A percentile compares a stretch with the other conserved stretches of the same genome.
Evolutionary conservation across 2,329 filamentous ascomycete species (phyloP).

Genomic region (Parafenestella ontariensis): DNA sequence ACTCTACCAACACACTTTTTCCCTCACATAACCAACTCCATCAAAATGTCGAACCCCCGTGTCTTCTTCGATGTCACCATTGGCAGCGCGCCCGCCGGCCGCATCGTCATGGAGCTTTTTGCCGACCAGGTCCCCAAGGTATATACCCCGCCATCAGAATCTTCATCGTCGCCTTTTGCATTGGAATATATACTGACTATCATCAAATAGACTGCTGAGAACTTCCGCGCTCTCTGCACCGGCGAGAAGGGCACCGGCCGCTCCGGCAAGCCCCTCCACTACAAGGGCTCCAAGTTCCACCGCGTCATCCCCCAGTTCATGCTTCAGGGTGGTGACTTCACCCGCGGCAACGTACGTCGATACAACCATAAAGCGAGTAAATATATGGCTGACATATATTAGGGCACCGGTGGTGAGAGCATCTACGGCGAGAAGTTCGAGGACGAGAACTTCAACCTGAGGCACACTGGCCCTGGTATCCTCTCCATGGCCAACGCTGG

Average conservation of each 20-base stretch:
- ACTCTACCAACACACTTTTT: conserved; percentile 18
- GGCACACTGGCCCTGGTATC: conserved; percentile 92
- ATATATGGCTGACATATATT: conserved; percentile 14
- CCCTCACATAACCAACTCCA: conserved; percentile 17
- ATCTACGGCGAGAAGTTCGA: conserved; percentile 98
- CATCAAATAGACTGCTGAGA: conserved; percentile 76
- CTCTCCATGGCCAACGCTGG: conserved; percentile 96
- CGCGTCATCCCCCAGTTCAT: conserved; percentile 98
- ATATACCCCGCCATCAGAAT: conserved; percentile 31
- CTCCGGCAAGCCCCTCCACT: conserved; percentile 84
- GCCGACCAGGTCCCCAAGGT: conserved; percentile 70
- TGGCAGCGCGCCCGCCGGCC: conserved; percentile 73
- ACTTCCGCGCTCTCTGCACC: conserved; percentile 92
- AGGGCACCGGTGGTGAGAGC: conserved; percentile 79
- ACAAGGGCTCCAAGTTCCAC: conserved; percentile 91
- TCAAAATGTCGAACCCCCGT: conserved; percentile 59
- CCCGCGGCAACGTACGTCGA: conserved; percentile 79
- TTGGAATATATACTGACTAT: conserved; percentile 14
- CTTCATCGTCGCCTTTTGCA: conserved; percentile 7
- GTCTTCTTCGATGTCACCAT: conserved; percentile 95
- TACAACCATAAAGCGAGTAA: neutral
- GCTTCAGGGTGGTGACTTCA: conserved; percentile 98
- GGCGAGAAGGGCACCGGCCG: conserved; percentile 90
- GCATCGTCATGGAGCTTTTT: conserved; percentile 81
- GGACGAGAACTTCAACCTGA: conserved; percentile 91